A percentile compares a stretch with the other conserved stretches of the same genome.
phyloP scores from a whole-genome alignment of 2,329 filamentous ascomycete species.

The Pseudonectria buxi region DNA sequence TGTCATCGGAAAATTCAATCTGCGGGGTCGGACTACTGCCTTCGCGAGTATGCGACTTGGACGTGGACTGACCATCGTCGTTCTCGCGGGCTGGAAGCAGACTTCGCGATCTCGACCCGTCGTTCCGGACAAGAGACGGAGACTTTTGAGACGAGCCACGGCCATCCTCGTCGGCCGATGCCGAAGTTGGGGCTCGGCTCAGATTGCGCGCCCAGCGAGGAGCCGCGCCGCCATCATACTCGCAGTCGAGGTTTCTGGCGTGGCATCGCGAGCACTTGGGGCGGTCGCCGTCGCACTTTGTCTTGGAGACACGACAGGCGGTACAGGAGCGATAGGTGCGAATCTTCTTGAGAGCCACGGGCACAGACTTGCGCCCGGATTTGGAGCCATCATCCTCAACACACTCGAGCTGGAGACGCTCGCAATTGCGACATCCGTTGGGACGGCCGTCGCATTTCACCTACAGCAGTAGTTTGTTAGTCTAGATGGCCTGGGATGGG shows the following conservation, averaged over 20 bases:
- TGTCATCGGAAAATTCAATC: slow-evolving; percentile 20
- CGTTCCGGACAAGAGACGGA: slow-evolving; percentile 11
- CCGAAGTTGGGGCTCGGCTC: slow-evolving; percentile 18
- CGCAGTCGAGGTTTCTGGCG: slow-evolving; percentile 28
- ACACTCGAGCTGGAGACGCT: slow-evolving; percentile 36
- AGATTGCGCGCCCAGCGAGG: slow-evolving; percentile 32
- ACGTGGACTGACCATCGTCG: slow-evolving; percentile 6
- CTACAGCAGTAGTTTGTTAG: slow-evolving; percentile 19
- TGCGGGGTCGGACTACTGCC: slow-evolving; percentile 14
- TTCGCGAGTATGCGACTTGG: slow-evolving; percentile 8
- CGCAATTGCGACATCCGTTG: slow-evolving; percentile 36
- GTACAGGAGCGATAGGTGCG: slow-evolving; percentile 35
- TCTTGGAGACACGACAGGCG: slow-evolving; percentile 34
- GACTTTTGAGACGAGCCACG: slow-evolving; percentile 11
- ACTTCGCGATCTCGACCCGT: slow-evolving; percentile 14
- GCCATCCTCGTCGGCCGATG: slow-evolving; percentile 17
- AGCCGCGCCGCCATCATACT: slow-evolving; percentile 32
- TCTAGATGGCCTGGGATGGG: too few species aligned
- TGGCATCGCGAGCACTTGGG: slow-evolving; percentile 32
- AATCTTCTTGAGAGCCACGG: slow-evolving; percentile 30
- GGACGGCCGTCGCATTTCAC: slow-evolving; percentile 37
- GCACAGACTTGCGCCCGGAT: slow-evolving; percentile 17
- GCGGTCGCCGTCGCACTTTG: slow-evolving; percentile 35
- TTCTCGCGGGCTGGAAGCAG: slow-evolving; percentile 20
- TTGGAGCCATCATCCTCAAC: slow-evolving; percentile 29